Evolutionary conservation across 257 asterid species (phyloP).

Genomic region (Henckelia pumila): DNA sequence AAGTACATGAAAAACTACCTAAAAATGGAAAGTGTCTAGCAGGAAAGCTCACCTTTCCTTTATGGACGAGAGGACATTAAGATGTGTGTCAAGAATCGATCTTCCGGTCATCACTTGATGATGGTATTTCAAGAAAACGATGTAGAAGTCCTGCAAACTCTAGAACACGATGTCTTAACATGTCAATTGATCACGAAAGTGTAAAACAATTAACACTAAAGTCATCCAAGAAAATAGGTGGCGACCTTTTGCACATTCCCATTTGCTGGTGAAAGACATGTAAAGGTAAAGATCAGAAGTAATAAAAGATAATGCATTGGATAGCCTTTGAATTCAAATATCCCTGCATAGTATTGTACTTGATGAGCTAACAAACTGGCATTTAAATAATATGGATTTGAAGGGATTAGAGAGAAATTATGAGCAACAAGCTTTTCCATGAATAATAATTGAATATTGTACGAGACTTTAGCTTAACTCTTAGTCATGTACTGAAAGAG

Average conservation of each 20-base stretch:
- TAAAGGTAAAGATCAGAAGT: conserved; percentile 33
- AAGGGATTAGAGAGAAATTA: conserved; percentile 25
- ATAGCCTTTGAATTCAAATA: conserved; percentile 17
- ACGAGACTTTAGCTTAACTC: conserved; percentile 64
- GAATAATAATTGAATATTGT: conserved; percentile 27
- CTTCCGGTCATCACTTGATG: conserved; percentile 25
- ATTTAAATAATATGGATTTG: conserved; percentile 41
- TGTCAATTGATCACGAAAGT: background rate
- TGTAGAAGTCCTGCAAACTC: conserved; percentile 64
- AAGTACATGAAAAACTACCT: background rate
- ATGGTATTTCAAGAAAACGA: conserved; percentile 68
- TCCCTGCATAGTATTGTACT: conserved; percentile 37
- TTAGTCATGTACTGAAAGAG: conserved; percentile 32
- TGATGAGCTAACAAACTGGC: conserved; percentile 9
- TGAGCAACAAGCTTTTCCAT: conserved; percentile 44
- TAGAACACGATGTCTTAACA: background rate
- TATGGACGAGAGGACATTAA: conserved; percentile 58
- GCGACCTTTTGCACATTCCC: conserved; percentile 42
- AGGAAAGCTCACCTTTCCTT: conserved; percentile 54
- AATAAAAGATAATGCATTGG: conserved; percentile 30
- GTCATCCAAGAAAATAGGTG: background rate
- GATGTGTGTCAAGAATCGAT: conserved; percentile 44
- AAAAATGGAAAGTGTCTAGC: background rate
- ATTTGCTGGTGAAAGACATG: conserved; percentile 34
- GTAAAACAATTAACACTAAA: conserved; percentile 8